phyloP scores from a whole-genome alignment of 352 stramenopile genomes.

The Elongisporangium prolatum region DNA sequence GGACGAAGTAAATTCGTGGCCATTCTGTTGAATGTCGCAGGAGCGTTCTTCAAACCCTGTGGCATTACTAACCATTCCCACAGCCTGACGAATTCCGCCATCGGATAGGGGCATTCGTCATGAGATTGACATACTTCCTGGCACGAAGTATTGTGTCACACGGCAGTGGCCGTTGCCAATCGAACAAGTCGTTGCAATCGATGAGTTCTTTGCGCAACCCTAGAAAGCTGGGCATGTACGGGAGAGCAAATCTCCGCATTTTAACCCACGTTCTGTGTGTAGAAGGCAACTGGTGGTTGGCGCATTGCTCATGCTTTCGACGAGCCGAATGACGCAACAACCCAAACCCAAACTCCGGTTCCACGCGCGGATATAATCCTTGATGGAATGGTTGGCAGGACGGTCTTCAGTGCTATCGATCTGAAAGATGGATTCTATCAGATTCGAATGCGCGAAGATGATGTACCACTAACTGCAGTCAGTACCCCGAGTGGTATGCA shows the following conservation, averaged over 20 bases:
- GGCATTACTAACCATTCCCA: conserved; percentile 24
- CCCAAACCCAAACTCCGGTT: conserved; percentile 24
- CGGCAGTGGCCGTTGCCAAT: conserved; percentile 22
- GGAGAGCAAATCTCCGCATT: conserved; percentile 15
- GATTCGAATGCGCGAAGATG: conserved; percentile 7
- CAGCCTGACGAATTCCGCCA: conserved; percentile 8
- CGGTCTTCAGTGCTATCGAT: conserved; percentile 25
- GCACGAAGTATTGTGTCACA: too few relatives aligned
- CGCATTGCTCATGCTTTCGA: conserved; percentile 29
- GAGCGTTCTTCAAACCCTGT: conserved; percentile 15
- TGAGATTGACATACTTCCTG: conserved; percentile 19
- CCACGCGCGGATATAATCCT: conserved; percentile 19
- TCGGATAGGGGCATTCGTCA: conserved; percentile 14
- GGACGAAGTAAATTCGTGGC: conserved; percentile 6
- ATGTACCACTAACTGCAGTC: conserved; percentile 20
- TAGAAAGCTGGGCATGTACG: conserved; percentile 11
- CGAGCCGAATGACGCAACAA: conserved; percentile 23
- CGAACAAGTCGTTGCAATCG: conserved; percentile 17
- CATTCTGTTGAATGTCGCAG: conserved; percentile 23
- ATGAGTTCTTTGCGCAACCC: conserved; percentile 13
- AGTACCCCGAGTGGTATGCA: conserved; percentile 19
- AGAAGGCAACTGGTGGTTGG: conserved; percentile 17
- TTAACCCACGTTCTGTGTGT: conserved; percentile 20
- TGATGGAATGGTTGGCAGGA: conserved; percentile 18
- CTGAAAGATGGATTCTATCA: conserved; percentile 13